Percentiles rank a stretch among this genome's conserved stretches.
phyloP scores from a whole-genome alignment of 164 flowering plant genomes.

The Macadamia integrifolia region DNA sequence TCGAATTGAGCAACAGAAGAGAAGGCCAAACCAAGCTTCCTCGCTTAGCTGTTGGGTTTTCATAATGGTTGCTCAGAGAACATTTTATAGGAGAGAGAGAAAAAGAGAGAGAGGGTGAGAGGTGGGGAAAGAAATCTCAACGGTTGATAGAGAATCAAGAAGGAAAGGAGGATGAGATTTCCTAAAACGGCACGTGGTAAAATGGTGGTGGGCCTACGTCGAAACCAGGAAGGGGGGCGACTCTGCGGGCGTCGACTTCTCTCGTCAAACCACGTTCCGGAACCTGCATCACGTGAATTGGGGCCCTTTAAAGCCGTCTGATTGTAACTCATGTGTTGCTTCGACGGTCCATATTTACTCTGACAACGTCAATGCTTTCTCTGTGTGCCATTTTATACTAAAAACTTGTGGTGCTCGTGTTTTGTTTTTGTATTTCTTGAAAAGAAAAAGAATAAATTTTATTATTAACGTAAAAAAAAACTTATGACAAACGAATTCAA shows the following conservation, averaged over 20 bases:
- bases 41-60: not conserved
- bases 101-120: not conserved
- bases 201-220: not conserved
- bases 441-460: too few relatives aligned
- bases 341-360: not conserved
- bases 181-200: not conserved
- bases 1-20: not conserved
- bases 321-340: not conserved
- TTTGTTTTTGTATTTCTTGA: not conserved
- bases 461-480: too few relatives aligned
- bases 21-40: not conserved
- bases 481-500: too few relatives aligned
- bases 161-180: not conserved
- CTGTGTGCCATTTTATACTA: too few relatives aligned
- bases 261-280: not conserved
- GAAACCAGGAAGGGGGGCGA: not conserved
- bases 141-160: not conserved
- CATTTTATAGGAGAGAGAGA: not conserved
- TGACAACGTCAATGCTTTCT: not conserved
- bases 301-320: not conserved
- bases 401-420: not conserved
- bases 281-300: not conserved
- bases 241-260: not conserved
- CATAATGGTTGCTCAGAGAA: not conserved
- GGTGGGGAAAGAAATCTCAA: not conserved